These are phyloP conservation scores for Mycena haematopus DNA, from an alignment of 768 basidiomycete species.

Conservation along the genomic window DNA sequence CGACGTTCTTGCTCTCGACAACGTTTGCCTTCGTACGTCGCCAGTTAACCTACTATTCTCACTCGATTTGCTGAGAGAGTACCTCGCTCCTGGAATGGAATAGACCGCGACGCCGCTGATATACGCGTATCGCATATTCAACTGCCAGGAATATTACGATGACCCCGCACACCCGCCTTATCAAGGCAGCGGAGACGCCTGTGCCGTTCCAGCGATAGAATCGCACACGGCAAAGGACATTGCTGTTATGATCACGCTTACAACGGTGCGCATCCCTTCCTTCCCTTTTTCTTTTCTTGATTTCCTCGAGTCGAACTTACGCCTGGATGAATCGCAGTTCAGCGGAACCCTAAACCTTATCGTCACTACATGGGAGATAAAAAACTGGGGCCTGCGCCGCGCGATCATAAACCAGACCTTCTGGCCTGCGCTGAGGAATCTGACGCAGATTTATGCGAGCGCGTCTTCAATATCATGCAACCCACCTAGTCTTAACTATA, in stretches of 20 bases:
- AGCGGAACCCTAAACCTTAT: conserved; percentile 25
- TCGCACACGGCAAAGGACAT: conserved; percentile 23
- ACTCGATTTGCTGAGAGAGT: too few species aligned
- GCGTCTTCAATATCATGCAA: too few species aligned
- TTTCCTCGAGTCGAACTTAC: too few species aligned
- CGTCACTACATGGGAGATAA: conserved; percentile 28
- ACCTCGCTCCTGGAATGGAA: not conserved
- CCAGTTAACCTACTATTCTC: too few species aligned
- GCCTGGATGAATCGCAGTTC: conserved; percentile 2
- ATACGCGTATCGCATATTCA: conserved; percentile 27
- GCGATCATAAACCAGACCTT: conserved; percentile 28
- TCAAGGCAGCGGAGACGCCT: conserved; percentile 24
- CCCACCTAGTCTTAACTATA: not conserved
- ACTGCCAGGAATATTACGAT: conserved; percentile 27
- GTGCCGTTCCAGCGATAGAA: conserved; percentile 22
- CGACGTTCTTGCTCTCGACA: conserved; percentile 28
- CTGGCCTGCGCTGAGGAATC: conserved; percentile 27
- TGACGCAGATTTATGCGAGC: conserved; percentile 29
- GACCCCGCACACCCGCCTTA: conserved; percentile 23
- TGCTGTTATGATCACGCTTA: conserved; percentile 19
- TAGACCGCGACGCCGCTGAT: conserved; percentile 25
- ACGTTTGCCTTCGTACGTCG: conserved; percentile 27
- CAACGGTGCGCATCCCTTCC: conserved; percentile 9
- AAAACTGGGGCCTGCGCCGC: conserved; percentile 24
- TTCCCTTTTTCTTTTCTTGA: not conserved